Base-by-base conservation (phyloP, 1,284 basidiomycete species). In the Phellopilus nigrolimitatus region DNA sequence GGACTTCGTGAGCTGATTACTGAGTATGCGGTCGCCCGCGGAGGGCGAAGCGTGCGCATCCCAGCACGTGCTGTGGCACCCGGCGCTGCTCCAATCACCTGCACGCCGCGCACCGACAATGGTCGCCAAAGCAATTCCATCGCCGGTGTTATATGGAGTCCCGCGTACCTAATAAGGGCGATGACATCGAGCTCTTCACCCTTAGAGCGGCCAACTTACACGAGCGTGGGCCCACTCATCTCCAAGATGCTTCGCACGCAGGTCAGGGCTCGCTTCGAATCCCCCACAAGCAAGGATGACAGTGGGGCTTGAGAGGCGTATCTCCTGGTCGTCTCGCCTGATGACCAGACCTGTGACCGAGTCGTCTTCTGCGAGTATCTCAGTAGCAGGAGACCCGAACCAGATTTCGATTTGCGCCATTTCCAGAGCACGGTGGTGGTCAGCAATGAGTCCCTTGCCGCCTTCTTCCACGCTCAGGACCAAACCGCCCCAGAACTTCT, bases 11-110 rank as follows among this genome's bases (percentile, higher is more conserved):
- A 73, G 83, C 57, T 82, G 80, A 61, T 86, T 85, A 52, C 78
- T 82, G 47, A 83, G 64, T 30, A 69, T 66, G 39, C 80, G 75
- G 51, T 78, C 70, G 6, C 82, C 82, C 12, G 66, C 62, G 40
- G 79, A 66, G n/a, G 64, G 53, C 2, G 72, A 66, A 1, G 81
- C 78, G 58, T 82, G 71, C n/a, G 79, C 80, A 58, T 84, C 84
- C 83, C 83, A 85, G 59, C 75, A 78, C 3, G 82, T 84, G 53
- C 79, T 81, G 57, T 86, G 84, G 58, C 83, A 86, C 13, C 79
- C 76, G 38, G 59, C 61, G 37, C 44, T 44, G 34, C 52, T 54
- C 74, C 79, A 85, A 64, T 84, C 80, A 3, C 82, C 82, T 0
- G 66, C 63, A 28, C 76, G 65, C 47, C 71, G 72, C n/a, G 78